Evolutionary conservation across 176 grass and related monocot species (phyloP).

Genomic region (Avena atlantica): DNA sequence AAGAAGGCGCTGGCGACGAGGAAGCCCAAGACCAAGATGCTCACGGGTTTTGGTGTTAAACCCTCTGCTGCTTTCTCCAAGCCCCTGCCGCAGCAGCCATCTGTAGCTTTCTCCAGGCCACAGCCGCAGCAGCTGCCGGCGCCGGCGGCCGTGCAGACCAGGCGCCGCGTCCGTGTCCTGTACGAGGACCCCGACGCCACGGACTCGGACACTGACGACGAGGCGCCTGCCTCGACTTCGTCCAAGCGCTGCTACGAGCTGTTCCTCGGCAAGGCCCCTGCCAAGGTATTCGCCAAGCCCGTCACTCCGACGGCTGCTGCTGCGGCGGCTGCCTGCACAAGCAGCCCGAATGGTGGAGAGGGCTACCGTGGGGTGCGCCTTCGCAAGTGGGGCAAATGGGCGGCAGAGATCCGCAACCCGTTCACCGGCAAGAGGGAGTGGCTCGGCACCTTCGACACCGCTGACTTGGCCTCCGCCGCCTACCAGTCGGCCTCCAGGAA

Average conservation of each 20-base stretch:
- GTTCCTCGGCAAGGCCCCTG: conserved; percentile 41
- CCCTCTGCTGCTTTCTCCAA: conserved; percentile 40
- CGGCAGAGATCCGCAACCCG: conserved; percentile 92
- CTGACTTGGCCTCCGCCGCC: conserved; percentile 60
- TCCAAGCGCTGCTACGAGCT: conserved; percentile 60
- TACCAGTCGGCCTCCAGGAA: conserved; percentile 60
- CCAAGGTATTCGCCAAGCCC: background rate
- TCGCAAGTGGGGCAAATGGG: conserved; percentile 95
- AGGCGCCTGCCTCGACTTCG: background rate
- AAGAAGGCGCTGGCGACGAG: conserved; percentile 47
- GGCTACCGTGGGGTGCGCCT: conserved; percentile 75
- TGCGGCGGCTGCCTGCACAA: conserved; percentile 24
- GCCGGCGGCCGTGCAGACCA: background rate
- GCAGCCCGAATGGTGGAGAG: conserved; percentile 17
- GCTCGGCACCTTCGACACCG: conserved; percentile 90
- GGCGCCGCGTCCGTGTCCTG: conserved; percentile 64
- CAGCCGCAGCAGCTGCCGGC: background rate
- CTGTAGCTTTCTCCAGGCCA: background rate
- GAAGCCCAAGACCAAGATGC: conserved; percentile 48
- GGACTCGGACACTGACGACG: conserved; percentile 72
- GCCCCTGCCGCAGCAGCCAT: conserved; percentile 18
- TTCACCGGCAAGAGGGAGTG: conserved; percentile 74
- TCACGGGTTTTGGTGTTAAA: conserved; percentile 50
- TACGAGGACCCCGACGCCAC: conserved; percentile 84
- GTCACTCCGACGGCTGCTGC: conserved; percentile 6